Conservation (phyloP, 106 monocot species). For the Amphibolis antarctica region DNA sequence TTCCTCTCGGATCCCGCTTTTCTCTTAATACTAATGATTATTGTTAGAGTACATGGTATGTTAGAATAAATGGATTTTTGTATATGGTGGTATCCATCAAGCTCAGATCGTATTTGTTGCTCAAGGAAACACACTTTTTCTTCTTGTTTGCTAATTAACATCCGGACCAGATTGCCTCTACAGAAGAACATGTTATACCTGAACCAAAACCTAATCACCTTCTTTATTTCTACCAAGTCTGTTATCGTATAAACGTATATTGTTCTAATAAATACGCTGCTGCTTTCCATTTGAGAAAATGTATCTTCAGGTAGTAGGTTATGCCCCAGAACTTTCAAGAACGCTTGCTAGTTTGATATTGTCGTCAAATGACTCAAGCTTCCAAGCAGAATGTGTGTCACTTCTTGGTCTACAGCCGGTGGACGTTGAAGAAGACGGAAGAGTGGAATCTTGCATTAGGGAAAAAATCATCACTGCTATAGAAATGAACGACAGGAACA, state of each 20-base stretch:
- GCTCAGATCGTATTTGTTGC: too few species aligned
- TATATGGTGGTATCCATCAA: too few species aligned
- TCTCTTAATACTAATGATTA: too few species aligned
- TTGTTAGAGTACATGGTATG: too few species aligned
- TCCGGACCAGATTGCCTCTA: too few species aligned
- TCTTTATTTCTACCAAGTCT: background rate
- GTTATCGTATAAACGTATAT: background rate
- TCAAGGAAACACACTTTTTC: too few species aligned
- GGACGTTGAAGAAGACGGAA: constrained; percentile 14
- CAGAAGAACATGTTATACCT: too few species aligned
- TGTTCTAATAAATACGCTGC: background rate
- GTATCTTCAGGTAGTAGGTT: constrained; percentile 30
- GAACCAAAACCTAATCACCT: too few species aligned
- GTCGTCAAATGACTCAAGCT: constrained; percentile 48
- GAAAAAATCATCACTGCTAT: constrained; percentile 38
- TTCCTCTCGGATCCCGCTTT: too few species aligned
- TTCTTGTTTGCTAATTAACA: too few species aligned
- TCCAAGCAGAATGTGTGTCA: constrained; percentile 43
- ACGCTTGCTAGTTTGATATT: constrained; percentile 44
- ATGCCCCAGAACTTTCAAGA: constrained; percentile 63
- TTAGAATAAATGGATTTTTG: too few species aligned
- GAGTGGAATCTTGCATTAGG: constrained; percentile 37
- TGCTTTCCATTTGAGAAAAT: background rate
- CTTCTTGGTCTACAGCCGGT: constrained; percentile 39
- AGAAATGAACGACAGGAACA: constrained; percentile 36